Conservation (phyloP, 306 rosid species). For the Fragaria vesca region DNA sequence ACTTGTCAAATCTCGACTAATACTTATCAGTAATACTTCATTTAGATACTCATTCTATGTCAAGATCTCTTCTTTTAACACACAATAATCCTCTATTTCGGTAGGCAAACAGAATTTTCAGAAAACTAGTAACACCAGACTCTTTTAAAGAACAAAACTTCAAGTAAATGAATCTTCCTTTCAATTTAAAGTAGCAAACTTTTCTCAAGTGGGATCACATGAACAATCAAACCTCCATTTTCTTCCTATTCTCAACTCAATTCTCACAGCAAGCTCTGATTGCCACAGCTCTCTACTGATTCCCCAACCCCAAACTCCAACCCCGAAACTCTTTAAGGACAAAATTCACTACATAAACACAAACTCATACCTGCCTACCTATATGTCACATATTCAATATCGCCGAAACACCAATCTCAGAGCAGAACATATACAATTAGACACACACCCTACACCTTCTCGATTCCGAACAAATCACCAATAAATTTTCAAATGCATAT, state of each 20-base stretch:
- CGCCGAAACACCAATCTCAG: conserved; percentile 1
- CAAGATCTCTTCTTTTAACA: neutral
- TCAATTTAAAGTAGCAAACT: neutral
- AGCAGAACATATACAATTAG: conserved; percentile 5
- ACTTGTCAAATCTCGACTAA: neutral
- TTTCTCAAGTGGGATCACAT: neutral
- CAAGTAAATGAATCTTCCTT: neutral
- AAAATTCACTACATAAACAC: neutral
- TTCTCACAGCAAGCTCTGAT: neutral
- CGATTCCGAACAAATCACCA: neutral
- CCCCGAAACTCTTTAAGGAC: neutral
- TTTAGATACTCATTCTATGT: neutral
- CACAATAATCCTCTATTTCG: neutral
- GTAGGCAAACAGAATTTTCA: neutral
- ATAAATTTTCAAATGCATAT: conserved; percentile 4
- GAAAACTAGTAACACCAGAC: neutral
- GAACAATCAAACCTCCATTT: neutral
- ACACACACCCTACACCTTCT: neutral
- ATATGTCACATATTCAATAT: neutral
- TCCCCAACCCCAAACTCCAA: neutral
- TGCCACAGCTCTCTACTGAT: neutral
- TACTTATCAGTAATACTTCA: neutral
- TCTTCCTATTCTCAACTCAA: neutral
- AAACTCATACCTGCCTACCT: neutral
- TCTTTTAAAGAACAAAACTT: neutral